phyloP scores from a whole-genome alignment of 768 basidiomycete genomes.

The Trametes gibbosa region DNA sequence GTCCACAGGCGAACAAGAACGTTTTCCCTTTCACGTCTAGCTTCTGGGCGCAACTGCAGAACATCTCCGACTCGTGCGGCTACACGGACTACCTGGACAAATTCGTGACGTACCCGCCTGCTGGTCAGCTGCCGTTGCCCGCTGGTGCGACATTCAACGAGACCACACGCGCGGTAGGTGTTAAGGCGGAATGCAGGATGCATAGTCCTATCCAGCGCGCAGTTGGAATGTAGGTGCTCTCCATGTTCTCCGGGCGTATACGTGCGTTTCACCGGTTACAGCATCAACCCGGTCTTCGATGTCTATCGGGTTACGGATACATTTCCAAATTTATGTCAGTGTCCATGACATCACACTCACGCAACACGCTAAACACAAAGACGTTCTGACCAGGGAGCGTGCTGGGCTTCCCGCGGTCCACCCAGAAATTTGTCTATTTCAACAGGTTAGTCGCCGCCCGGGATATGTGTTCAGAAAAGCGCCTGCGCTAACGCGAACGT shows the following conservation, averaged over 20 bases:
- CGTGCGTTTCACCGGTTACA: slow-evolving; percentile 18
- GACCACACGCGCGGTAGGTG: slow-evolving; percentile 23
- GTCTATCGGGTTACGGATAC: slow-evolving; percentile 57
- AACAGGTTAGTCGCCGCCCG: slow-evolving; percentile 33
- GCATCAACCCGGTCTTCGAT: slow-evolving; percentile 57
- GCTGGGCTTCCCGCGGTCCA: slow-evolving; percentile 67
- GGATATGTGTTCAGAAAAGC: background rate
- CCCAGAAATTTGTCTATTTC: slow-evolving; percentile 55
- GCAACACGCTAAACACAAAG: background rate
- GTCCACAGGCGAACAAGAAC: slow-evolving; percentile 47
- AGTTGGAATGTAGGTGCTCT: slow-evolving; percentile 40
- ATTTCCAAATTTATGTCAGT: slow-evolving; percentile 27
- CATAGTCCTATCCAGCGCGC: slow-evolving; percentile 50
- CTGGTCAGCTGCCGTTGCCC: slow-evolving; percentile 32
- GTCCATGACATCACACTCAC: background rate
- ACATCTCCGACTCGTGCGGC: slow-evolving; percentile 33
- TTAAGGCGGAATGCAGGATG: slow-evolving; percentile 41
- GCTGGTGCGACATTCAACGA: slow-evolving; percentile 33
- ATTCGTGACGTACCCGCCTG: slow-evolving; percentile 35
- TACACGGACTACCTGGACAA: slow-evolving; percentile 35
- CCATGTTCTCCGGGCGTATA: background rate
- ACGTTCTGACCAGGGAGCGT: slow-evolving; percentile 63
- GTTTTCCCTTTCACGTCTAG: slow-evolving; percentile 56
- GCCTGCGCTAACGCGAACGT: background rate
- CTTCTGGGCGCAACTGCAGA: slow-evolving; percentile 46